Evolutionary conservation across 2,329 filamentous ascomycete genomes (phyloP).

Genomic region (Aspergillus pseudoviridinutans): DNA sequence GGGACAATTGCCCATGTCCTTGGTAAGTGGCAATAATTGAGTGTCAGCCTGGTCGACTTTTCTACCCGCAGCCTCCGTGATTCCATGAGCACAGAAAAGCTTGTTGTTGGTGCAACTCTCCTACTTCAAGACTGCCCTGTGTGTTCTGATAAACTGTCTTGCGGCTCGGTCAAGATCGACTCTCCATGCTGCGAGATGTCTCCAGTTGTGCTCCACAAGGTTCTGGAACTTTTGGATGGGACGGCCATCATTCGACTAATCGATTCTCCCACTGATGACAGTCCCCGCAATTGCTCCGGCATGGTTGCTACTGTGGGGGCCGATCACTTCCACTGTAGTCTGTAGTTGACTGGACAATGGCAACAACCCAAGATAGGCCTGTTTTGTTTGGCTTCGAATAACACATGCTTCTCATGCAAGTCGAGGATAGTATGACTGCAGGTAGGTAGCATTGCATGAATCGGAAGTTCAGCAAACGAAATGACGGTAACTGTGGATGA

Average conservation of each 20-base stretch:
- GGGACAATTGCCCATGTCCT: background rate
- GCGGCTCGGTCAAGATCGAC: background rate
- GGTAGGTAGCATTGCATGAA: background rate
- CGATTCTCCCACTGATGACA: background rate
- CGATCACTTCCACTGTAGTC: background rate
- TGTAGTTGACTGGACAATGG: background rate
- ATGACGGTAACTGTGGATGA: background rate
- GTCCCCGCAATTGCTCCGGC: conserved; percentile 7
- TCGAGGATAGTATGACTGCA: background rate
- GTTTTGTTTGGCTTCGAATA: background rate
- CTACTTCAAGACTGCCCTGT: too few relatives aligned
- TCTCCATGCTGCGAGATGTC: background rate
- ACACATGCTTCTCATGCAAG: background rate
- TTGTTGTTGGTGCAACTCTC: background rate
- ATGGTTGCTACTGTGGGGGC: background rate
- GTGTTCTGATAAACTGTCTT: background rate
- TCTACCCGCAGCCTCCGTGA: background rate
- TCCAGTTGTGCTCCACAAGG: background rate
- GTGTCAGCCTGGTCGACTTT: background rate
- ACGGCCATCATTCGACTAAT: background rate
- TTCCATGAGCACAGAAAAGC: background rate
- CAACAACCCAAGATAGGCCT: background rate
- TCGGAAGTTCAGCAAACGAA: background rate
- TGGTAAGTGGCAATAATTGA: background rate
- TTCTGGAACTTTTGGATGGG: conserved; percentile 3